Conservation (phyloP, 192 early-diverging fungal genomes). For the Jimgerdemannia lactiflua region DNA sequence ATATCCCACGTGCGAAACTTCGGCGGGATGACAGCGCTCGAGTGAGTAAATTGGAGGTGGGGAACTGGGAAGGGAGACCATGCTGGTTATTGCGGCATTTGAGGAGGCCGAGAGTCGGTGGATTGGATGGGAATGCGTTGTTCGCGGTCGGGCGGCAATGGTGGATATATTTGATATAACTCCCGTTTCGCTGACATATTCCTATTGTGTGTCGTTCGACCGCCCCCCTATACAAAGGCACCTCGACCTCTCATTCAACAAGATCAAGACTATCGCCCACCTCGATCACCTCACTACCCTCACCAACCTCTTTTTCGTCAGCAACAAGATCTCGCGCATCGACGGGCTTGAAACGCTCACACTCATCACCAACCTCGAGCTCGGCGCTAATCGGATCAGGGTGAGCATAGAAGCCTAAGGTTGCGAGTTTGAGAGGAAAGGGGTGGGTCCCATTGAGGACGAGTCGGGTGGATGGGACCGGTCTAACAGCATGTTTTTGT, state of each 20-base stretch:
- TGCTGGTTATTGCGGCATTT: background rate
- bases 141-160: background rate
- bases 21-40: slow-evolving; percentile 53
- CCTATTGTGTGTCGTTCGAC: no score
- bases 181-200: no score
- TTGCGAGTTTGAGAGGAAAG: no score
- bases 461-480: background rate
- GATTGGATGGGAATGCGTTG: background rate
- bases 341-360: slow-evolving; percentile 66
- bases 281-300: slow-evolving; percentile 60
- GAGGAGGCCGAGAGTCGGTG: background rate
- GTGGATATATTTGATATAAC: no score
- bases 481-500: background rate
- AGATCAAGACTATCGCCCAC: slow-evolving; percentile 77
- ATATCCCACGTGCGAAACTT: slow-evolving; percentile 72
- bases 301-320: slow-evolving; percentile 84
- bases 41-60: slow-evolving; percentile 33
- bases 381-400: slow-evolving; percentile 94
- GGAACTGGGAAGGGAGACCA: background rate
- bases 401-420: slow-evolving; percentile 28
- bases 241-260: slow-evolving; percentile 96
- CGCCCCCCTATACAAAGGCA: slow-evolving; percentile 13
- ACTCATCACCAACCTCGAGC: slow-evolving; percentile 80
- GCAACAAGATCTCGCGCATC: slow-evolving; percentile 88
- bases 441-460: no score